Evolutionary conservation across 2,329 filamentous ascomycete species (phyloP), one percentile per base, ranked within the genome.

Genomic region (Penicillium palitans): DNA sequence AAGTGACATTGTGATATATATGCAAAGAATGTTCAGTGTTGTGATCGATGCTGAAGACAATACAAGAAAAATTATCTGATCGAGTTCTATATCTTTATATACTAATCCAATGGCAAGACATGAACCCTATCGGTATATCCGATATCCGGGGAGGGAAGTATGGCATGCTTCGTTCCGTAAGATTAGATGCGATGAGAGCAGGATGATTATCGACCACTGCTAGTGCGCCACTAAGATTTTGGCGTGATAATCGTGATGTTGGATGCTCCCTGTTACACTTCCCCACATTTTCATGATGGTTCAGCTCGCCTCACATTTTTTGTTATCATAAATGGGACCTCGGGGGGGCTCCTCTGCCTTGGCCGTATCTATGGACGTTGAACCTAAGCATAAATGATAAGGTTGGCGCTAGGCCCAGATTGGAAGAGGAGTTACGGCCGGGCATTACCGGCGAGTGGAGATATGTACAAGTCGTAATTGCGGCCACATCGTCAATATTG

Each of bases 1-100:
- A 10, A 58, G 62, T 44, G 76, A 66, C 59, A 72, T 72, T 19
- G 10, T 52, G 50, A 10, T 19, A 19, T 21, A 42, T 54, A 6
- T 57, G n/a, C 15, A 42, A 29, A 45, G n/a, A 47, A 25, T 35
- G 3, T 19, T n/a, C 15, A 29, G 25, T 40, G 3, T 21, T 48
- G 33, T 48, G 25, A 12, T 50, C 5, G 37, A 50, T 15, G 31
- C 31, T 42, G 37, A 50, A 35, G 37, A 42, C 19, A 31, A 35
- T 29, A 46, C 21, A 24, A 35, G 27, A 13, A 33, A 25, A 4
- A 27, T 24, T 50, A 50, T 42, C 27, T 19, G 53, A 50, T 42
- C 21, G 15, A 55, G 37, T 37, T 48, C 6, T 55, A 44, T 50
- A 55, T 42, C 37, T 50, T 50, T 55, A 50, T 50, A 50, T 41